Evolutionary conservation across 208 protist genomes (phyloP).

Genomic region (Acanthamoeba lenticulata): DNA sequence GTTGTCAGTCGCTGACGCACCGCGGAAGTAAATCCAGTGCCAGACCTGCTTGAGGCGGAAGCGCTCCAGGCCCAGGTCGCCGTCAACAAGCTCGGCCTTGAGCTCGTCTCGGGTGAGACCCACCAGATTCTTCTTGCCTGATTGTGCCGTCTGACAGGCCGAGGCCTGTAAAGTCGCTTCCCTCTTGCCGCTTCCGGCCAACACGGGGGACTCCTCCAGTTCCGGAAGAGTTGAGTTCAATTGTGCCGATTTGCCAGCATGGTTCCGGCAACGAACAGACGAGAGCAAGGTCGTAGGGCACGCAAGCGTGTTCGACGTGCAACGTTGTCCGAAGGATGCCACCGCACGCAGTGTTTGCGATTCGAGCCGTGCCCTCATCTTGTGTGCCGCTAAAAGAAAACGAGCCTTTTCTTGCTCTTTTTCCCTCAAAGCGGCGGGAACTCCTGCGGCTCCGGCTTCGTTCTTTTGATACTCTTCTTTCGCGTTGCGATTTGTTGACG

Average conservation of each 20-base stretch:
- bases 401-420: not conserved
- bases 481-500: not conserved
- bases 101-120: constrained; percentile 34
- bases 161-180: not conserved
- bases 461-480: not conserved
- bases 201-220: not conserved
- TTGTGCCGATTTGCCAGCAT: not conserved
- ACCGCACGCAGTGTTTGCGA: too few species aligned
- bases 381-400: too few species aligned
- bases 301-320: too few species aligned
- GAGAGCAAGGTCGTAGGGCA: too few species aligned
- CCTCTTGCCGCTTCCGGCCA: constrained; percentile 16
- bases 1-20: not conserved
- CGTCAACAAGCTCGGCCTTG: not conserved
- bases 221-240: not conserved
- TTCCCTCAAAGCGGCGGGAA: not conserved
- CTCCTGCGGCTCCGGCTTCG: not conserved
- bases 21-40: constrained; percentile 53
- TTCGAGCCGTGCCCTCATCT: too few species aligned
- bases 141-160: not conserved
- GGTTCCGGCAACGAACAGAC: not conserved
- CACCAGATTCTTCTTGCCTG: constrained; percentile 32
- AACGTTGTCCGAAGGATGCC: too few species aligned
- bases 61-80: not conserved
- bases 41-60: constrained; percentile 51